Evolutionary conservation across 495 filamentous ascomycete species (phyloP), one percentile per base, ranked within the genome.

Genomic region (Elaphomyces granulatus): DNA sequence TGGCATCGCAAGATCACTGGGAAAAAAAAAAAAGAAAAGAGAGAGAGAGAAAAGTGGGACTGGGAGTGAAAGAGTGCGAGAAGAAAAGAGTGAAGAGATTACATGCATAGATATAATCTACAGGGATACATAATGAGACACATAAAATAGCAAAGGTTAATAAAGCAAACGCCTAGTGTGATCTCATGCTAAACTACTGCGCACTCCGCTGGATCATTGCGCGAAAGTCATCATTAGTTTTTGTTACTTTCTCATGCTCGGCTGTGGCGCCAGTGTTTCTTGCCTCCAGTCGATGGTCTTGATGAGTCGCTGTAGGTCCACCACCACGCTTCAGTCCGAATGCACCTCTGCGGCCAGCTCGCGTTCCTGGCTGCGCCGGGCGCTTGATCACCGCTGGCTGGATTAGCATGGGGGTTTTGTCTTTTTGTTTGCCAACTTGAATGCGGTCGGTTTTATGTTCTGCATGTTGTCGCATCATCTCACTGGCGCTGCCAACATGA

Each of bases 201-300:
- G 46, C 53, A 46, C 51, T 59, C 44, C 50, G 46, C 50, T 59
- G 55, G 49, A 88, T 77, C 77, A 94, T 74, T 28, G 72, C 74
- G 51, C 78, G 83, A 60, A 94, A 94, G 62, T 93, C 86, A 36
- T 79, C 80, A 63, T 95, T 94, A 53, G 71, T 87, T 71, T 87
- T 88, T 41, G 56, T 67, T 37, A 52, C 56, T 40, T 55, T 56
- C 15, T 34, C 48, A 15, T 57, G 52, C 34, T 48, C 46, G 21
- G 45, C 40, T 2, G 45, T 28, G 38, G 48, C 41, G 37, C 45
- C 53, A 32, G 52, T 56, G 42, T 55, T 40, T 31, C 63, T 50
- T 33, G 41, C 46, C 36, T 41, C 49, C 32, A 19, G 46, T 59
- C 40, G 58, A 53, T 52, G 52, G 59, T 47, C 52, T 48, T 49